Conservation (phyloP, 768 basidiomycete species). For the Tulasnella sp. region DNA sequence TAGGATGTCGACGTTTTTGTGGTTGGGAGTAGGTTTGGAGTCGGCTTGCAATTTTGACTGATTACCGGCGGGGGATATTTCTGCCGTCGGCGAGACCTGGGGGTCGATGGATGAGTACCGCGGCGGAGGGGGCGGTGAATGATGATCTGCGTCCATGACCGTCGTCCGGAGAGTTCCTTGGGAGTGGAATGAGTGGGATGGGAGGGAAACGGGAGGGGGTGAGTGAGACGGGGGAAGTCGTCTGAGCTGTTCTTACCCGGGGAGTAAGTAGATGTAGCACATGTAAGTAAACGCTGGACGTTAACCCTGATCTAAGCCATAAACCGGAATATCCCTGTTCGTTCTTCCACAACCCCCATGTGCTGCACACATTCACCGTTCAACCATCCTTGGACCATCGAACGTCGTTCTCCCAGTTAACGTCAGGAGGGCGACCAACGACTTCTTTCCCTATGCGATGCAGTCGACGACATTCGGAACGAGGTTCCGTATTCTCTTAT, state of each 20-base stretch:
- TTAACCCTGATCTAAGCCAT: background rate
- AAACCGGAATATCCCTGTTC: background rate
- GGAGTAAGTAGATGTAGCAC: background rate
- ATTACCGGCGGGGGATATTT: background rate
- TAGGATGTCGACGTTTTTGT: background rate
- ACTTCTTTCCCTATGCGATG: background rate
- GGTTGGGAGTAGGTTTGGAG: background rate
- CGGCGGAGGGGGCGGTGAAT: background rate
- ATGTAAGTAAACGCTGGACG: background rate
- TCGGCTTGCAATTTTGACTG: background rate
- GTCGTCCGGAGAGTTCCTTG: background rate
- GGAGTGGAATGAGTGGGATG: background rate
- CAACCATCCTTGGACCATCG: no score
- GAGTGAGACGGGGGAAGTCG: background rate
- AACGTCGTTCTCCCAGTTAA: background rate
- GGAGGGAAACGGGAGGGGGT: background rate
- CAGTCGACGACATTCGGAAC: background rate
- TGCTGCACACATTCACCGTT: background rate
- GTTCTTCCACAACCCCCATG: background rate
- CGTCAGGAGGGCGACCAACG: background rate
- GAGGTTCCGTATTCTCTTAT: background rate
- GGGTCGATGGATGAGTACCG: background rate
- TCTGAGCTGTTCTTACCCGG: background rate
- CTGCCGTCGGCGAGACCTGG: background rate
- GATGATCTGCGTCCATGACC: background rate